Base-by-base conservation (phyloP, 2,329 filamentous ascomycete genomes). In the Capronia coronata region DNA sequence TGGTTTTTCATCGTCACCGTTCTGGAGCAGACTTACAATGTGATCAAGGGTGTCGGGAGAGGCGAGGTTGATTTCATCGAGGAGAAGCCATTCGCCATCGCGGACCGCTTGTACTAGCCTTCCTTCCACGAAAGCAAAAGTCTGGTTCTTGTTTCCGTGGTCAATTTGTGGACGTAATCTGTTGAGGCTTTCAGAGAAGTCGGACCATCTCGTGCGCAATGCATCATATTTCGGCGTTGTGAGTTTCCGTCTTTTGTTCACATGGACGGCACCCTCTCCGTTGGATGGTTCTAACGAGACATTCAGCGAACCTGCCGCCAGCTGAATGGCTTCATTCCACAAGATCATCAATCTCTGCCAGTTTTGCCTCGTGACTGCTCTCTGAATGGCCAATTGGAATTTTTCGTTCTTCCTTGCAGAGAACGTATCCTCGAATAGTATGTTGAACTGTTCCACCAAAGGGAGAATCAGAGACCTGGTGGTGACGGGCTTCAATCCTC, bases 61-160 rank as follows among this genome's bases (percentile, higher is more conserved):
- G 4, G 93, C 93, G 54, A 99, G 71, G 64, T 98, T 99, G 62
- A 99, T 94, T 67, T 99, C 93, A 64, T 99, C 93, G 21, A 97
- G 76, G 14, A 99, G 76, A 22, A 98, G 86, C 93, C 93, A 99
- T 66, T 96, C 89, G 6, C 93, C 93, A 63, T 96, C 95, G 34
- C 91, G 79, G 19, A 91, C 83, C n/a, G 94, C 93, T 68, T 94
- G 94, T 49, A 98, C 85, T 55, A 99, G 86, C 61, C 94, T 95
- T 55, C 93, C 91, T 67, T 98, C 93, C 0, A 97, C 80, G 63
- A 98, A 98, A 0, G 87, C 87, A 68, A 99, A 98, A 0, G 91
- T 88, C 66, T 97, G 94, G 78, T 60, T 87, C 78, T 30, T 82
- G 79, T 48, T 87, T 76, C 61, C 83, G 80, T 46, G 83, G 75